Base-by-base conservation (phyloP, 768 basidiomycete genomes). In the Clitopilus passeckerianus region DNA sequence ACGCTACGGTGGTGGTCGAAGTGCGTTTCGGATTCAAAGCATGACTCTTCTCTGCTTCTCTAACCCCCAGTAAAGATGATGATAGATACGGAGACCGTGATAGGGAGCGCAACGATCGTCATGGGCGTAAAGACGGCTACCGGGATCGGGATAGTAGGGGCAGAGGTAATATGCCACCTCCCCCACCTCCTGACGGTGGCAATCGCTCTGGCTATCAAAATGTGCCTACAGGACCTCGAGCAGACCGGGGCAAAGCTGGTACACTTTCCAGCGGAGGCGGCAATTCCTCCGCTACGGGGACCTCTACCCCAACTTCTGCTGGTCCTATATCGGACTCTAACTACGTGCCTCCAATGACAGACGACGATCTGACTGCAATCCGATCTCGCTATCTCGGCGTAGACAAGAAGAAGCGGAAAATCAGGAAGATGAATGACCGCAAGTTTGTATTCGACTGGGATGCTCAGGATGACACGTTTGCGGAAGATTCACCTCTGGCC, bases 401-500 rank as follows among this genome's bases (percentile, higher is more conserved):
- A 18, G 90, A 91, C 72, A 92, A 87, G 73, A 95, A 95, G 81
- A 95, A 95, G 76, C 89, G 93, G 41, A 94, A 92, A 73, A 90
- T 93, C 65, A 87, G 93, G 58, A 95, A 95, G 75, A 93, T 91
- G 84, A 93, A 91, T 68, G 94, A 95, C 72, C 87, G 93, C 73
- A 96, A 96, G 74, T 94, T 98, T 70, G 92, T 96, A n/a, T 99
- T 99, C 68, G 97, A 98, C 71, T 99, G 97, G 97, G 95, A 96
- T 68, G 87, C 87, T 54, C 90, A 90, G 71, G 97, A 99, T 67
- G 97, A 99, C 71, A 99, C 97, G 14, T 88, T 91, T 67, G 77
- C 84, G 7, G 85, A 82, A 30, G 91, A 91, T 67, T 84, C 89
- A 15, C 87, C 88, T n/a, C 78, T 83, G 14, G 86, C 86, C 6